A percentile compares a stretch with the other conserved stretches of the same genome.
These are phyloP conservation scores for Dicorynia guianensis DNA, from an alignment of 306 rosid genomes.

Conservation along the genomic window DNA sequence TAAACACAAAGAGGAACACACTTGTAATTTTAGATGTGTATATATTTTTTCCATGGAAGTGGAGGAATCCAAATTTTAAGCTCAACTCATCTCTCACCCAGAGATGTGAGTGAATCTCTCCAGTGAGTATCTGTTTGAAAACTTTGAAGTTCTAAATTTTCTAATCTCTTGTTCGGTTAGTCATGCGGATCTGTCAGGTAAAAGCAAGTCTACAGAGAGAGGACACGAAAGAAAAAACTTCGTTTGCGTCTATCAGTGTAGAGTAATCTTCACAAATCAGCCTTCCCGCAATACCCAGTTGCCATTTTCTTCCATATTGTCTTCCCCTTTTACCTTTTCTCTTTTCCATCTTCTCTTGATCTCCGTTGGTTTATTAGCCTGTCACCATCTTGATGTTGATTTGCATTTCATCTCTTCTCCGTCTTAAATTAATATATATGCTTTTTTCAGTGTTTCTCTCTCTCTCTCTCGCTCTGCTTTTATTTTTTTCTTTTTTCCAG, in stretches of 20 bases:
- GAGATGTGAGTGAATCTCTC: background rate
- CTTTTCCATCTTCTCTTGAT: background rate
- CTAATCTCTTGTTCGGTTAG: slow-evolving; percentile 16
- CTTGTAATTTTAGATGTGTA: background rate
- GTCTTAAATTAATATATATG: background rate
- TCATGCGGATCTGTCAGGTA: slow-evolving; percentile 60
- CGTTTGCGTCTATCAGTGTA: slow-evolving; percentile 39
- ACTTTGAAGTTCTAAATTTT: slow-evolving; percentile 3
- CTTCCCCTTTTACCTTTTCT: slow-evolving; percentile 31
- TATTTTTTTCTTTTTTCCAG: background rate
- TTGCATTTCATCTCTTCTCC: slow-evolving; percentile 32
- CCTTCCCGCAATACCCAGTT: slow-evolving; percentile 65
- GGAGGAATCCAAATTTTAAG: background rate
- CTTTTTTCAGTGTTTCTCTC: slow-evolving; percentile 23
- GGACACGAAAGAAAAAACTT: background rate
- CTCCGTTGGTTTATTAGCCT: slow-evolving; percentile 32
- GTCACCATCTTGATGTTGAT: slow-evolving; percentile 56
- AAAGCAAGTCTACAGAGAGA: slow-evolving; percentile 41
- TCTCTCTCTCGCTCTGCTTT: background rate
- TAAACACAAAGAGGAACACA: background rate
- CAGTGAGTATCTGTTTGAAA: too few relatives aligned
- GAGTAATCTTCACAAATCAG: slow-evolving; percentile 61
- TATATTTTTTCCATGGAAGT: background rate
- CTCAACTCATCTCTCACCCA: too few relatives aligned
- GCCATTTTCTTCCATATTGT: slow-evolving; percentile 41